phyloP scores from a whole-genome alignment of 192 early-diverging fungal genomes.

The Umbelopsis sp. region DNA sequence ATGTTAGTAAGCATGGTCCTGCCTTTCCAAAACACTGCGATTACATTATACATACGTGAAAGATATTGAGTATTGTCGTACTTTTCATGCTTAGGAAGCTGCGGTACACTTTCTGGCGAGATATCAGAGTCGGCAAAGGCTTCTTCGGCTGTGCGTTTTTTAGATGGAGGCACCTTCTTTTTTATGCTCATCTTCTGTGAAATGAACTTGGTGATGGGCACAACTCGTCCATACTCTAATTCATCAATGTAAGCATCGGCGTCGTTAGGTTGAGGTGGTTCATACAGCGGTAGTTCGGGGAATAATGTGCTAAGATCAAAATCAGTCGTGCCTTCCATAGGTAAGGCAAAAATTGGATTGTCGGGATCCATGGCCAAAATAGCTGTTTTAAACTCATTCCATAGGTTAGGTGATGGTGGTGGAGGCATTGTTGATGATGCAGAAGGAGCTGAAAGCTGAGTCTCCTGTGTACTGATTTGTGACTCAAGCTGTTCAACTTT shows the following conservation, averaged over 20 bases:
- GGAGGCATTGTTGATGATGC: constrained; percentile 41
- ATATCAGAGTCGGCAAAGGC: constrained; percentile 29
- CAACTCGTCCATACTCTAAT: constrained; percentile 54
- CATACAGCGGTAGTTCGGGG: constrained; percentile 51
- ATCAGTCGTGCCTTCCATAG: constrained; percentile 40
- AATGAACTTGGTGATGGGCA: constrained; percentile 48
- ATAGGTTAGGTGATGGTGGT: constrained; percentile 41
- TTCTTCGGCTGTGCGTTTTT: constrained; percentile 41
- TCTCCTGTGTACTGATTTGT: not conserved
- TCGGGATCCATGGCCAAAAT: constrained; percentile 42
- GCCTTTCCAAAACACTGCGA: constrained; percentile 11
- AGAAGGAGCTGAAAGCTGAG: not conserved
- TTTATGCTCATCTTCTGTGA: constrained; percentile 25
- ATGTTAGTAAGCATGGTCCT: not conserved
- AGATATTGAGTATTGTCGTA: constrained; percentile 31
- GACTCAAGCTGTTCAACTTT: not conserved
- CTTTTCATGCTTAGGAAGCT: constrained; percentile 47
- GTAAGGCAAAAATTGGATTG: constrained; percentile 35
- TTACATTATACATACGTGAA: constrained; percentile 33
- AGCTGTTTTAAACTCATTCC: constrained; percentile 40
- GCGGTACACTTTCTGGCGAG: constrained; percentile 28
- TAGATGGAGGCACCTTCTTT: constrained; percentile 13
- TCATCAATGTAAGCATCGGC: constrained; percentile 60
- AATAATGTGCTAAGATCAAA: constrained; percentile 50
- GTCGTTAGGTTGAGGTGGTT: constrained; percentile 55